Percentiles rank a stretch among this genome's conserved stretches.
phyloP scores from a whole-genome alignment of 805 yeast species.

The Zygosaccharomyces siamensis region DNA sequence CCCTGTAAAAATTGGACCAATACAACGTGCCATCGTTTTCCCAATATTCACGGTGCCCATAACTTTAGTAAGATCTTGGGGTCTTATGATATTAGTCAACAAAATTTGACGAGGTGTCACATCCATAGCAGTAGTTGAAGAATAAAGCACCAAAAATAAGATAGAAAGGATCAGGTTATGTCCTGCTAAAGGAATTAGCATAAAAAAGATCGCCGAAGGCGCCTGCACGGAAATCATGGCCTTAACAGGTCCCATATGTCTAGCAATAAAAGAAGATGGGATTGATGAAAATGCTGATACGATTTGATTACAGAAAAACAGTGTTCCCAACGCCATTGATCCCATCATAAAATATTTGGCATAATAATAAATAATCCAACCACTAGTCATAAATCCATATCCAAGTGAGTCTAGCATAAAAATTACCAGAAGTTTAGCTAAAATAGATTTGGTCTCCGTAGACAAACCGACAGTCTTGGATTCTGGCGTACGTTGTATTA shows the following conservation, averaged over 20 bases:
- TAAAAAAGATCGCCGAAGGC: constrained; percentile 67
- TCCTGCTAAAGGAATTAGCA: constrained; percentile 47
- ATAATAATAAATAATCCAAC: constrained; percentile 86
- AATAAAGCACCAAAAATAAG: constrained; percentile 48
- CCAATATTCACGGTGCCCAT: constrained; percentile 85
- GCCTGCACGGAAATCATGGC: constrained; percentile 71
- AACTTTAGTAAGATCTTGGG: constrained; percentile 63
- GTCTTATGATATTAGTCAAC: constrained; percentile 59
- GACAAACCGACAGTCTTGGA: constrained; percentile 29
- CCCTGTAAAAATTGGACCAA: constrained; percentile 82
- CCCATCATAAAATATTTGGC: constrained; percentile 49
- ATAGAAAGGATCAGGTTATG: constrained; percentile 42
- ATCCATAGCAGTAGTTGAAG: constrained; percentile 74
- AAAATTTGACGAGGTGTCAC: constrained; percentile 87
- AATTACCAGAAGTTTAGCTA: constrained; percentile 48
- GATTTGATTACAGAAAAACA: constrained; percentile 61
- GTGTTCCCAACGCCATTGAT: constrained; percentile 56
- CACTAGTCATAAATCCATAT: constrained; percentile 79
- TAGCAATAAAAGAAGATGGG: constrained; percentile 70
- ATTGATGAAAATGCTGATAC: constrained; percentile 64
- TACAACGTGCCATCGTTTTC: constrained; percentile 76
- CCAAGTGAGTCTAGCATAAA: constrained; percentile 88
- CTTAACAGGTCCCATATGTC: constrained; percentile 67
- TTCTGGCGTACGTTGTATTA: constrained; percentile 14
- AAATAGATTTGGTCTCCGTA: constrained; percentile 39